Conservation (phyloP, 2,329 filamentous ascomycete genomes). For the Aspergillus glaucus region DNA sequence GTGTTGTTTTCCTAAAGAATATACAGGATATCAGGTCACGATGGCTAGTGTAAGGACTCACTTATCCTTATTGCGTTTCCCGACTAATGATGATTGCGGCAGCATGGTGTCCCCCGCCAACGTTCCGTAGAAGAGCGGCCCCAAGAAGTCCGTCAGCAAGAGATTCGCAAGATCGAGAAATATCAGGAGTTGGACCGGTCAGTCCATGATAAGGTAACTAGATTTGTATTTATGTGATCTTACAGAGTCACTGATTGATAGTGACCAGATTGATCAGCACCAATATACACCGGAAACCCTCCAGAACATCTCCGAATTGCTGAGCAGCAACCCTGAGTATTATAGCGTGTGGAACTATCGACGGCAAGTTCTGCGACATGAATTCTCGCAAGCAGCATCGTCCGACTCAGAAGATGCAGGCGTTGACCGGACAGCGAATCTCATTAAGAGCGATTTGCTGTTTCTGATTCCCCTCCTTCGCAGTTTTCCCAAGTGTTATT, state of each 20-base stretch:
- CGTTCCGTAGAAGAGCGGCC: constrained; percentile 54
- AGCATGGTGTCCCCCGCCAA: constrained; percentile 80
- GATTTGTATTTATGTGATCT: neutral
- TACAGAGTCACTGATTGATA: constrained; percentile 7
- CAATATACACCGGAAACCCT: constrained; percentile 39
- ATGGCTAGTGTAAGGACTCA: constrained; percentile 26
- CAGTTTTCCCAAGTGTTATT: constrained; percentile 93
- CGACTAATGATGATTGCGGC: constrained; percentile 21
- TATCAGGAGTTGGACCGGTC: constrained; percentile 67
- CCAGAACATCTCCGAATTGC: constrained; percentile 38
- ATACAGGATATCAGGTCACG: constrained; percentile 1
- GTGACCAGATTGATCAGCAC: constrained; percentile 30
- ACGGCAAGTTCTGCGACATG: constrained; percentile 61
- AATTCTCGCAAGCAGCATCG: constrained; percentile 39
- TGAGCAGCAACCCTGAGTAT: constrained; percentile 43
- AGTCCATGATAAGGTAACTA: constrained; percentile 58
- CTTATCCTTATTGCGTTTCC: neutral
- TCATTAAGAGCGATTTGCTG: constrained; percentile 66
- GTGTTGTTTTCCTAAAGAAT: no score
- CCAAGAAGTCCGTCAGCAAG: constrained; percentile 64
- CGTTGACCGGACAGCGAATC: constrained; percentile 41
- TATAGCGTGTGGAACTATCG: constrained; percentile 50
- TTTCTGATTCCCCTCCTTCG: constrained; percentile 81
- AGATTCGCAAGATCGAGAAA: constrained; percentile 66
- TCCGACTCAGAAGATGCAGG: constrained; percentile 24